A percentile compares a stretch with the other conserved stretches of the same genome.
Conservation (phyloP, 2,329 filamentous ascomycete genomes). For the Dothistroma pini region DNA sequence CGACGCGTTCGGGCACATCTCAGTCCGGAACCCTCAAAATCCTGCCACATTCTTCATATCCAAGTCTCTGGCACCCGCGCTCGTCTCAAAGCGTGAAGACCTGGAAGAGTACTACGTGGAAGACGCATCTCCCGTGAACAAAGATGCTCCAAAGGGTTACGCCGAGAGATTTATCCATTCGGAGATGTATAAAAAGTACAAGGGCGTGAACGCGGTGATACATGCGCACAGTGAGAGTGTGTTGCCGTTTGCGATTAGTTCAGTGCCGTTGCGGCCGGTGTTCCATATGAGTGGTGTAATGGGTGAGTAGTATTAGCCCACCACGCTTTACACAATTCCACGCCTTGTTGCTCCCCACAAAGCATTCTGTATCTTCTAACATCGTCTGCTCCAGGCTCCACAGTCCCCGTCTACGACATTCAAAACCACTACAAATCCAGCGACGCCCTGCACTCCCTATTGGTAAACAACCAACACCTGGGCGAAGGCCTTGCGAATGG, state of each 20-base stretch:
- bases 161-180: slow-evolving; percentile 45
- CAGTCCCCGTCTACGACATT: slow-evolving; percentile 36
- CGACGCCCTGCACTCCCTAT: slow-evolving; percentile 32
- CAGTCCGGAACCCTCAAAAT: slow-evolving; percentile 36
- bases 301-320: slow-evolving; percentile 26
- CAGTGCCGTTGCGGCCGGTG: slow-evolving; percentile 42
- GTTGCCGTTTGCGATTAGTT: slow-evolving; percentile 42
- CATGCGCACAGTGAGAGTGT: slow-evolving; percentile 44
- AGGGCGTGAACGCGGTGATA: slow-evolving; percentile 42
- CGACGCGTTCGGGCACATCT: slow-evolving; percentile 37
- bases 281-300: slow-evolving; percentile 46
- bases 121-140: slow-evolving; percentile 35
- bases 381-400: slow-evolving; percentile 11
- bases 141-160: slow-evolving; percentile 32
- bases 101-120: slow-evolving; percentile 45
- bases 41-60: slow-evolving; percentile 45
- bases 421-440: slow-evolving; percentile 30
- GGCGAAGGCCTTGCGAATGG: slow-evolving; percentile 34
- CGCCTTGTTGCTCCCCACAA: not conserved
- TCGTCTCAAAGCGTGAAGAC: slow-evolving; percentile 41
- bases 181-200: slow-evolving; percentile 45
- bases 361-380: not conserved
- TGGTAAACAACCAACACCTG: slow-evolving; percentile 34
- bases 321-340: not conserved
- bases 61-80: slow-evolving; percentile 42